Conservation (phyloP, 73 alveolate genomes). For the Paramecium tetraurelia region DNA sequence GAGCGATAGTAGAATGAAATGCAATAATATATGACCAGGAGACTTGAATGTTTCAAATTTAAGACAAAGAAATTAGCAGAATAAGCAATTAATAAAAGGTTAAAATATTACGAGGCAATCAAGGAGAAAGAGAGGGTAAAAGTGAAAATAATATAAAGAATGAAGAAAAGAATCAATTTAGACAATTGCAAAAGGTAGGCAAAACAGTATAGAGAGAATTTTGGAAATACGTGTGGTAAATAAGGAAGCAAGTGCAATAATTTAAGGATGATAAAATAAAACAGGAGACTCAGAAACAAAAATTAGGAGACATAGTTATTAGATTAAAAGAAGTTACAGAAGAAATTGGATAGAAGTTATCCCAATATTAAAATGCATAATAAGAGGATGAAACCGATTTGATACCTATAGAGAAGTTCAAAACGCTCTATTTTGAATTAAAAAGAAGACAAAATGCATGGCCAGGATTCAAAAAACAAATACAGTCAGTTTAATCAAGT, state of each 20-base stretch:
- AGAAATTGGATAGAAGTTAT: slow-evolving; percentile 43
- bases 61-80: slow-evolving; percentile 50
- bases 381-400: slow-evolving; percentile 3
- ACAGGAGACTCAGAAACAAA: slow-evolving; percentile 33
- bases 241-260: slow-evolving; percentile 42
- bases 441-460: not conserved
- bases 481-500: slow-evolving; percentile 17
- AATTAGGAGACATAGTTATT: slow-evolving; percentile 32
- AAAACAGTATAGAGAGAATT: not conserved
- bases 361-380: not conserved
- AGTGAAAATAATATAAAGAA: not conserved
- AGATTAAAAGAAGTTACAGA: slow-evolving; percentile 45
- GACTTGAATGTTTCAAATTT: slow-evolving; percentile 52
- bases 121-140: slow-evolving; percentile 31
- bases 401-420: not conserved
- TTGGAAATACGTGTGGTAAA: slow-evolving; percentile 36
- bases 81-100: slow-evolving; percentile 40
- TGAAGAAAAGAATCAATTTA: not conserved
- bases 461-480: not conserved
- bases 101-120: slow-evolving; percentile 16
- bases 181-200: not conserved
- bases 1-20: slow-evolving; percentile 33
- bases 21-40: slow-evolving; percentile 37
- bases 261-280: slow-evolving; percentile 52
- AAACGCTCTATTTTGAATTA: not conserved